A percentile compares a stretch with the other conserved stretches of the same genome.
Evolutionary conservation across 257 asterid genomes (phyloP).

Genomic region (Salvia miltiorrhiza): DNA sequence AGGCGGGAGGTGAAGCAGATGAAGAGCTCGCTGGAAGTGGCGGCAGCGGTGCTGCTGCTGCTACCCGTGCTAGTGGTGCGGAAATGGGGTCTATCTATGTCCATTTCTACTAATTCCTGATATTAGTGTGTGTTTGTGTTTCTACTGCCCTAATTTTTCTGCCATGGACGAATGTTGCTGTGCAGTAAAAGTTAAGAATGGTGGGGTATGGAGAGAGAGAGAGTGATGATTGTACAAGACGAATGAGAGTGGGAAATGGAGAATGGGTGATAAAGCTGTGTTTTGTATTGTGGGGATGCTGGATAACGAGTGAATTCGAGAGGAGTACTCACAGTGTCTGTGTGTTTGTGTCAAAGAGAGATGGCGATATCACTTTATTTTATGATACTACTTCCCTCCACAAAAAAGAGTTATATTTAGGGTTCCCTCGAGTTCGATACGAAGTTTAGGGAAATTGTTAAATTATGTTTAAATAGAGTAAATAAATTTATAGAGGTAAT

Average conservation of each 20-base stretch:
- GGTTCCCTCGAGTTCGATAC: no score
- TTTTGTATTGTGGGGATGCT: constrained; percentile 8
- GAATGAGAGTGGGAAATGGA: neutral
- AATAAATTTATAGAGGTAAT: no score
- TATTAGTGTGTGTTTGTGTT: neutral
- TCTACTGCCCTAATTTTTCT: constrained; percentile 22
- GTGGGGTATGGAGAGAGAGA: neutral
- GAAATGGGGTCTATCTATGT: constrained; percentile 57
- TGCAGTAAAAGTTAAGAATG: constrained; percentile 18
- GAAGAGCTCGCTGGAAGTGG: constrained; percentile 50
- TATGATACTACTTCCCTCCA: no score
- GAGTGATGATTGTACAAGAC: neutral
- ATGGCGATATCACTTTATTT: constrained; percentile 25
- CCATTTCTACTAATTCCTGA: constrained; percentile 29
- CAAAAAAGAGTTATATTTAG: no score
- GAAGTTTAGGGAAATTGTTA: no score
- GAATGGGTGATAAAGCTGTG: constrained; percentile 1
- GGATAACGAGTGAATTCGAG: neutral
- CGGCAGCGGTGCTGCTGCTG: constrained; percentile 6
- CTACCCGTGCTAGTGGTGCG: constrained; percentile 38
- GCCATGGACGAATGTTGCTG: constrained; percentile 21
- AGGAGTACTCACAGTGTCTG: neutral
- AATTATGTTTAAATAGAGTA: no score
- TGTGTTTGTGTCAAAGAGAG: constrained; percentile 15
- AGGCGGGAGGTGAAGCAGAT: constrained; percentile 67